A percentile compares a stretch with the other conserved stretches of the same genome.
Conservation (phyloP, 139 green algal genomes). For the Chlamydomonas incerta region DNA sequence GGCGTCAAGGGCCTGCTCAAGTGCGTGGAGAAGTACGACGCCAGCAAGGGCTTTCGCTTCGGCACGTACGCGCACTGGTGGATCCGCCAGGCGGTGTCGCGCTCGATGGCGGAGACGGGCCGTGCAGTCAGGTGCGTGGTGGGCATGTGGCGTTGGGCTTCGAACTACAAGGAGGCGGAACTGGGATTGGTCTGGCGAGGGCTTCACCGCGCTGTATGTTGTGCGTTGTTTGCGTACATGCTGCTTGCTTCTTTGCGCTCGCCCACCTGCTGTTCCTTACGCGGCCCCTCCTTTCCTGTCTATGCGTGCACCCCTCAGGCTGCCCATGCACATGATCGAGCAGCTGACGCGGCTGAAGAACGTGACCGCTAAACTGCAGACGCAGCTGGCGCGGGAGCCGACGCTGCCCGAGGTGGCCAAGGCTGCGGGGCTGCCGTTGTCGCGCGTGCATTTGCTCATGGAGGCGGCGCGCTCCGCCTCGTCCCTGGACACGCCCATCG, state of each 20-base stretch:
- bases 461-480: background rate
- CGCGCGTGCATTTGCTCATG: constrained; percentile 13
- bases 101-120: constrained; percentile 71
- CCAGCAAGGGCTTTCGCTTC: constrained; percentile 93
- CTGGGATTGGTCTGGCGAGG: background rate
- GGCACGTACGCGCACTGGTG: constrained; percentile 98
- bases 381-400: constrained; percentile 53
- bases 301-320: constrained; percentile 49
- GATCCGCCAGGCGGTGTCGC: constrained; percentile 90
- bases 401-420: constrained; percentile 68
- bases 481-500: constrained; percentile 47
- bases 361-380: constrained; percentile 46
- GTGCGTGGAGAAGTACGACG: constrained; percentile 95
- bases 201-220: no score
- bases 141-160: no score
- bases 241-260: no score
- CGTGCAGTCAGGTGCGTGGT: constrained; percentile 69
- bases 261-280: no score
- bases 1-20: constrained; percentile 86
- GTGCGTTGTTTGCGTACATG: no score
- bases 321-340: constrained; percentile 90
- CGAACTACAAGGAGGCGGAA: no score
- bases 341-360: constrained; percentile 56
- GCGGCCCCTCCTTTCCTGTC: no score
- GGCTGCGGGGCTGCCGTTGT: constrained; percentile 58